phyloP scores from a whole-genome alignment of 371 early-diverging fungal genomes.

The Zychaea mexicana region DNA sequence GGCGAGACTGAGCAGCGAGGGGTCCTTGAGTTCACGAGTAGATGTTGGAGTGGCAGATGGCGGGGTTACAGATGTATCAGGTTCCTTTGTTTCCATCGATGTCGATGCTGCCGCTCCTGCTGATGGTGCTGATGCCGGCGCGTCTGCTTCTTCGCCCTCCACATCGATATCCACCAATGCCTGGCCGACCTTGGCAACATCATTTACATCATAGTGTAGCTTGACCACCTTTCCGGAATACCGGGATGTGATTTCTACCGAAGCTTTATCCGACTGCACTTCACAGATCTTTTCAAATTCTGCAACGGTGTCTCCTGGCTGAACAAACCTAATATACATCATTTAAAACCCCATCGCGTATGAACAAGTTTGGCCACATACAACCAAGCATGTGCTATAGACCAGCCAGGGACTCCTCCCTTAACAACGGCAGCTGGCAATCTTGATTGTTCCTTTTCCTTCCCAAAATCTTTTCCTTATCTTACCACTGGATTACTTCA shows the following conservation, averaged over 20 bases:
- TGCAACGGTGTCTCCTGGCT: slow-evolving; percentile 85
- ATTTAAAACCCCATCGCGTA: background rate
- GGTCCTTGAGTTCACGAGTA: slow-evolving; percentile 13
- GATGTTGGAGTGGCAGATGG: slow-evolving; percentile 1
- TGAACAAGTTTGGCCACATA: too few relatives aligned
- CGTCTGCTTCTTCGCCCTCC: slow-evolving; percentile 44
- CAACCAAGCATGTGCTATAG: too few relatives aligned
- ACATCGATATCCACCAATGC: slow-evolving; percentile 93
- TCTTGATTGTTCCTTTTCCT: background rate
- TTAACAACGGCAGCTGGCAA: too few relatives aligned
- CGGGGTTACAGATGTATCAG: background rate
- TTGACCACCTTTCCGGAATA: slow-evolving; percentile 86
- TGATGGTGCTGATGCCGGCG: background rate
- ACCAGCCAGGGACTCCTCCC: too few relatives aligned
- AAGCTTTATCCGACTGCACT: slow-evolving; percentile 98
- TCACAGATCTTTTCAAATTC: slow-evolving; percentile 97
- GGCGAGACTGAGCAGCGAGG: slow-evolving; percentile 47
- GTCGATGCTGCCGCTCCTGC: background rate
- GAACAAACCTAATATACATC: slow-evolving; percentile 73
- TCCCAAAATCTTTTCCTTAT: background rate
- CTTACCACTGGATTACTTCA: slow-evolving; percentile 95
- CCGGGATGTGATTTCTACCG: slow-evolving; percentile 96
- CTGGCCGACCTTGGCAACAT: slow-evolving; percentile 92
- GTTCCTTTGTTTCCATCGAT: background rate
- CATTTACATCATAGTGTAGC: slow-evolving; percentile 84